These are phyloP conservation scores for Limonium bicolor DNA, from an alignment of 148 eudicot species.

Conservation along the genomic window DNA sequence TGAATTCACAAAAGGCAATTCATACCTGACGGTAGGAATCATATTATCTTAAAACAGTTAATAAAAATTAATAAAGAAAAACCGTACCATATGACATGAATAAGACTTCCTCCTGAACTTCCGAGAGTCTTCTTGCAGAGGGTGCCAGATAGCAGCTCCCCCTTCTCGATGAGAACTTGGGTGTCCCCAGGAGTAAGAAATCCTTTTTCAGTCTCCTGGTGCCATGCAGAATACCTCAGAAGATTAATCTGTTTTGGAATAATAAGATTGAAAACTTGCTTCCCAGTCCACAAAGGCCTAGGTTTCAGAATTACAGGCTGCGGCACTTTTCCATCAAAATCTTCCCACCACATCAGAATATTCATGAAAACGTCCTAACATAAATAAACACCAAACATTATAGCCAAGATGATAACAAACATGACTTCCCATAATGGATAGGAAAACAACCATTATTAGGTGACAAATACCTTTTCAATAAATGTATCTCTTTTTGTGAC, in stretches of 20 bases:
- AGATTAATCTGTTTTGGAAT: conserved; percentile 99
- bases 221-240: conserved; percentile 83
- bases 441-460: not conserved
- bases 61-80: not conserved
- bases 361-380: conserved; percentile 97
- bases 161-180: conserved; percentile 80
- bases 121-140: conserved; percentile 96
- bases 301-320: conserved; percentile 96
- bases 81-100: conserved; percentile 86
- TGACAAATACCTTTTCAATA: conserved; percentile 64
- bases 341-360: conserved; percentile 99
- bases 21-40: not conserved
- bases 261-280: conserved; percentile 91
- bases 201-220: conserved; percentile 62
- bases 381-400: conserved; percentile 1
- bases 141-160: conserved; percentile 87
- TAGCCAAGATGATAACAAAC: not conserved
- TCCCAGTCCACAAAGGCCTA: conserved; percentile 98
- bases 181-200: conserved; percentile 91
- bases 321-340: conserved; percentile 94
- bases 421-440: not conserved
- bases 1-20: too few relatives aligned
- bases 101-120: conserved; percentile 83
- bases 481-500: conserved; percentile 94
- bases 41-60: not conserved